Percentiles rank a stretch among this genome's conserved stretches.
These are phyloP conservation scores for Penicillium polonicum DNA, from an alignment of 2,329 filamentous ascomycete species.

Conservation along the genomic window DNA sequence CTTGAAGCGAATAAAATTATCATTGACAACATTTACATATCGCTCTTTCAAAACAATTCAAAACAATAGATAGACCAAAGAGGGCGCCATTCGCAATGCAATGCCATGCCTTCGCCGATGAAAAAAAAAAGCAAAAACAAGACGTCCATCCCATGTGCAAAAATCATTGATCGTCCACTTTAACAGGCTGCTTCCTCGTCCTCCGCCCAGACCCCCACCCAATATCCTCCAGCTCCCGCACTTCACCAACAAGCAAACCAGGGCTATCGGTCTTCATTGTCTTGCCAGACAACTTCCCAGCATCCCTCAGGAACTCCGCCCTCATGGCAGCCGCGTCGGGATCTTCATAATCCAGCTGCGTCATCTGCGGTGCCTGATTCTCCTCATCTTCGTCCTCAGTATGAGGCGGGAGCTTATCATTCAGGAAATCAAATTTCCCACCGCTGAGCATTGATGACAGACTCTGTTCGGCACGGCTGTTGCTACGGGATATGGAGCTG, in stretches of 20 bases:
- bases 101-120: slow-evolving; percentile 8
- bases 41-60: background rate
- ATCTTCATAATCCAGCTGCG: slow-evolving; percentile 51
- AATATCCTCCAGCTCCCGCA: slow-evolving; percentile 35
- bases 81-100: slow-evolving; percentile 24
- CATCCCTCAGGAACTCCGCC: slow-evolving; percentile 52
- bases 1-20: background rate
- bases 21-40: slow-evolving; percentile 3
- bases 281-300: slow-evolving; percentile 44
- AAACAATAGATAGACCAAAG: slow-evolving; percentile 1
- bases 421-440: slow-evolving; percentile 33
- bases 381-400: slow-evolving; percentile 32
- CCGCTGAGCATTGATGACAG: slow-evolving; percentile 34
- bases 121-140: slow-evolving; percentile 4
- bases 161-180: slow-evolving; percentile 20
- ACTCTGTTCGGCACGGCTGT: slow-evolving; percentile 30
- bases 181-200: slow-evolving; percentile 34
- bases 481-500: slow-evolving; percentile 26
- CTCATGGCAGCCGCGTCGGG: slow-evolving; percentile 55
- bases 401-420: slow-evolving; percentile 22
- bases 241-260: slow-evolving; percentile 27
- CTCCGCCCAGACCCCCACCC: slow-evolving; percentile 38
- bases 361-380: slow-evolving; percentile 43
- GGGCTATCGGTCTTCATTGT: slow-evolving; percentile 15
- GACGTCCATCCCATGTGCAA: background rate